A percentile compares a stretch with the other conserved stretches of the same genome.
These are phyloP conservation scores for Cordyceps militaris DNA, from an alignment of 2,329 filamentous ascomycete genomes.

Conservation along the genomic window DNA sequence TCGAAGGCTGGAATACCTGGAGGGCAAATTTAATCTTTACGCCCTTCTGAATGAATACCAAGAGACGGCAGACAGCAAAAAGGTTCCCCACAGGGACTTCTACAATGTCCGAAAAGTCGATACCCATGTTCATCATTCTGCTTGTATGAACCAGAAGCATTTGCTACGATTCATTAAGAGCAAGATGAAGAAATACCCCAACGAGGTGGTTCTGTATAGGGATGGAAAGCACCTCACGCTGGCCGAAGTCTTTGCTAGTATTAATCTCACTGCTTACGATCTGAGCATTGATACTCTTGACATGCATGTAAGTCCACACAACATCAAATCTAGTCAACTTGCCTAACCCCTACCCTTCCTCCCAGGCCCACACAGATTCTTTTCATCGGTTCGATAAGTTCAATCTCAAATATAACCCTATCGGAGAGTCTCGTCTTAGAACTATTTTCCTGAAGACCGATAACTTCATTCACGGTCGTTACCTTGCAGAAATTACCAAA, in stretches of 20 bases:
- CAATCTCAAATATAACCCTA: constrained; percentile 97
- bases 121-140: constrained; percentile 97
- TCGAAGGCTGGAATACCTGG: constrained; percentile 85
- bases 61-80: constrained; percentile 95
- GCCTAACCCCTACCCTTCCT: constrained; percentile 10
- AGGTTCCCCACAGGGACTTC: constrained; percentile 94
- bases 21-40: constrained; percentile 96
- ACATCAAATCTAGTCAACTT: background rate
- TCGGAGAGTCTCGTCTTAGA: constrained; percentile 87
- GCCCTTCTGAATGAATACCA: constrained; percentile 92
- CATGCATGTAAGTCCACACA: constrained; percentile 71
- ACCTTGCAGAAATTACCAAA: constrained; percentile 94
- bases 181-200: constrained; percentile 98
- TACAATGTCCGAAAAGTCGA: constrained; percentile 99
- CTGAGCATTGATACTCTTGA: constrained; percentile 96
- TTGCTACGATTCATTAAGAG: constrained; percentile 97
- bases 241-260: constrained; percentile 90
- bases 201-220: constrained; percentile 86
- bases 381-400: constrained; percentile 99
- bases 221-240: constrained; percentile 90
- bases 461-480: constrained; percentile 93
- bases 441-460: constrained; percentile 99
- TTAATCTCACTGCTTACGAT: constrained; percentile 95
- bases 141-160: constrained; percentile 99
- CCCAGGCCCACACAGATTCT: constrained; percentile 84